Conservation (phyloP, 2,329 filamentous ascomycete genomes). For the Penicillium fuscoglaucum region DNA sequence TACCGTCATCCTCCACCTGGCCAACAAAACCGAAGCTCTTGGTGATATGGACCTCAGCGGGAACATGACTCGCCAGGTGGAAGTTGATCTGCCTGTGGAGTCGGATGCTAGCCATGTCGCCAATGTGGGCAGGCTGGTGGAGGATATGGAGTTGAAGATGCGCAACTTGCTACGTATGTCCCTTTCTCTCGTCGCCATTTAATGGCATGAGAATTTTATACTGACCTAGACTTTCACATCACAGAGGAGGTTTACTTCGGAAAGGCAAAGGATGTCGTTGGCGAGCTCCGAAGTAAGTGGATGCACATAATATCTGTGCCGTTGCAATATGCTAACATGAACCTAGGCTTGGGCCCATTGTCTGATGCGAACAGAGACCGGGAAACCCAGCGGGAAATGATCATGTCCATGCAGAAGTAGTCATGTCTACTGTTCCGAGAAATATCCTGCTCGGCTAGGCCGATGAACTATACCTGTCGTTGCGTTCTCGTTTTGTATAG, state of each 20-base stretch:
- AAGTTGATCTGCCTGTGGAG: slow-evolving; percentile 85
- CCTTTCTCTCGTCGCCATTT: background rate
- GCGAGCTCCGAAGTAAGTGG: slow-evolving; percentile 77
- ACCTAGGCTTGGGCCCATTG: slow-evolving; percentile 66
- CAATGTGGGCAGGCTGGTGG: slow-evolving; percentile 89
- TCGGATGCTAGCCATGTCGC: slow-evolving; percentile 91
- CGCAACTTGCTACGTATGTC: slow-evolving; percentile 75
- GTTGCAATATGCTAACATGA: slow-evolving; percentile 14
- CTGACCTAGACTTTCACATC: slow-evolving; percentile 18
- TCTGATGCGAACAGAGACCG: slow-evolving; percentile 82
- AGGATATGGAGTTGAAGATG: slow-evolving; percentile 99
- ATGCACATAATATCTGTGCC: background rate
- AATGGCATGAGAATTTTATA: background rate
- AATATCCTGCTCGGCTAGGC: slow-evolving; percentile 10
- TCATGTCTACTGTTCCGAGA: slow-evolving; percentile 1
- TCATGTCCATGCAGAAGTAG: slow-evolving; percentile 58
- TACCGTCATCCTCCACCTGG: slow-evolving; percentile 89
- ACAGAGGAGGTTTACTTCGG: slow-evolving; percentile 96
- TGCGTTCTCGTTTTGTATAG: slow-evolving; percentile 21
- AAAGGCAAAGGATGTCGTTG: slow-evolving; percentile 98
- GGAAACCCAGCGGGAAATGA: slow-evolving; percentile 85
- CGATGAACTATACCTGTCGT: slow-evolving; percentile 13
- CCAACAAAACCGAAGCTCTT: slow-evolving; percentile 65
- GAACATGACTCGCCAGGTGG: slow-evolving; percentile 96
- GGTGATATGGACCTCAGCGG: slow-evolving; percentile 90